These are phyloP conservation scores for Ceratocystis colombiana DNA, from an alignment of 2,329 filamentous ascomycete genomes.

Conservation along the genomic window DNA sequence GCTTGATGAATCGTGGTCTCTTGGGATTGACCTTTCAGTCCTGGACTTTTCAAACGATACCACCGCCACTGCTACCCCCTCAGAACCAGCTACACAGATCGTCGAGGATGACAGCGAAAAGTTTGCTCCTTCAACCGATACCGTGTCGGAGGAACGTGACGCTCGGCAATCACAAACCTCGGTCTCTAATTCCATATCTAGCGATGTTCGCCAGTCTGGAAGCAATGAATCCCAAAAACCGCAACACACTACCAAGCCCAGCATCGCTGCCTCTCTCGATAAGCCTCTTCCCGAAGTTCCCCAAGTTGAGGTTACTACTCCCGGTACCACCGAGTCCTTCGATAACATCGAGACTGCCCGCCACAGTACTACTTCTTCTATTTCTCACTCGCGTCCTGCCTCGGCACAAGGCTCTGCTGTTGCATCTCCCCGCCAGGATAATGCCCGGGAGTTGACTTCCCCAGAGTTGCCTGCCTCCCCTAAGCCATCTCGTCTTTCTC, in stretches of 20 bases:
- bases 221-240: conserved; percentile 14
- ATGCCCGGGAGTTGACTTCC: neutral
- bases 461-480: conserved; percentile 11
- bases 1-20: conserved; percentile 41
- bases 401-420: conserved; percentile 38
- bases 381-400: conserved; percentile 31
- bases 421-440: conserved; percentile 1
- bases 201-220: conserved; percentile 16
- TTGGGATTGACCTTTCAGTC: conserved; percentile 48
- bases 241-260: conserved; percentile 33
- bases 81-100: neutral
- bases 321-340: conserved; percentile 31
- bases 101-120: conserved; percentile 29
- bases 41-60: conserved; percentile 37
- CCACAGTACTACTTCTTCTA: neutral
- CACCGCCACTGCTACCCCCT: conserved; percentile 27
- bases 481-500: conserved; percentile 37
- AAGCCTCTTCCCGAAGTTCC: conserved; percentile 61
- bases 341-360: neutral
- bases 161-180: conserved; percentile 26
- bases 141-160: neutral
- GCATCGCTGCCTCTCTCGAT: conserved; percentile 42
- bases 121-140: neutral
- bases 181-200: conserved; percentile 19
- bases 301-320: conserved; percentile 36